Conservation (phyloP, 371 early-diverging fungal species). For the Zychaea mexicana region DNA sequence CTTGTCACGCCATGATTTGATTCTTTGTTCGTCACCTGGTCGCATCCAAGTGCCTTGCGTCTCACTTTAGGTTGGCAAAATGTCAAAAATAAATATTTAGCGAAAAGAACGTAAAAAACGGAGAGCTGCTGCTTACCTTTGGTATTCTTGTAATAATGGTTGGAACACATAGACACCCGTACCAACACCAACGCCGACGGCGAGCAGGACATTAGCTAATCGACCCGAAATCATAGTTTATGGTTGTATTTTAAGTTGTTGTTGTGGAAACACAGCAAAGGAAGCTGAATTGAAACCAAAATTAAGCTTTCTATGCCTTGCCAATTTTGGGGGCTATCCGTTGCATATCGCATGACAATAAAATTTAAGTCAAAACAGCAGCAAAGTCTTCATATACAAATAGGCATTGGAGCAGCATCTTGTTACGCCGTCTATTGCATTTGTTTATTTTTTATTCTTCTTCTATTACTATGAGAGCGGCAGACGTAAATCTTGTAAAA, state of each 20-base stretch:
- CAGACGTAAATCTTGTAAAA: too few relatives aligned
- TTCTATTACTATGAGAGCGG: too few relatives aligned
- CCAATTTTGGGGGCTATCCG: too few relatives aligned
- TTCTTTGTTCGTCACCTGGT: conserved; percentile 38
- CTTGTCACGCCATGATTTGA: conserved; percentile 9
- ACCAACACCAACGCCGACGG: conserved; percentile 44
- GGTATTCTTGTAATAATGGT: conserved; percentile 47
- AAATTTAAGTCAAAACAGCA: too few relatives aligned
- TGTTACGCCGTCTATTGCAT: too few relatives aligned
- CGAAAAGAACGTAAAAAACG: background rate
- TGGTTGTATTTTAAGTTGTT: background rate
- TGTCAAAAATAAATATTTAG: background rate
- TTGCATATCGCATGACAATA: too few relatives aligned
- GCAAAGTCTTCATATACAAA: too few relatives aligned
- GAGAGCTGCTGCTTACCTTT: conserved; percentile 26
- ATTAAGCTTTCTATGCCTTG: too few relatives aligned
- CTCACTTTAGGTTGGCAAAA: conserved; percentile 19
- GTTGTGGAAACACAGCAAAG: background rate
- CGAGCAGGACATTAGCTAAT: conserved; percentile 28
- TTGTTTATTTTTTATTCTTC: too few relatives aligned
- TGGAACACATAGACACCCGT: conserved; percentile 50
- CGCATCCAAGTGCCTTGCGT: conserved; percentile 50
- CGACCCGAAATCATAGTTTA: conserved; percentile 7
- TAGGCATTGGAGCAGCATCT: too few relatives aligned
- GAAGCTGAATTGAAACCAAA: too few relatives aligned